These are phyloP conservation scores for Inga leiocalycina DNA, from an alignment of 306 rosid genomes.

Conservation along the genomic window DNA sequence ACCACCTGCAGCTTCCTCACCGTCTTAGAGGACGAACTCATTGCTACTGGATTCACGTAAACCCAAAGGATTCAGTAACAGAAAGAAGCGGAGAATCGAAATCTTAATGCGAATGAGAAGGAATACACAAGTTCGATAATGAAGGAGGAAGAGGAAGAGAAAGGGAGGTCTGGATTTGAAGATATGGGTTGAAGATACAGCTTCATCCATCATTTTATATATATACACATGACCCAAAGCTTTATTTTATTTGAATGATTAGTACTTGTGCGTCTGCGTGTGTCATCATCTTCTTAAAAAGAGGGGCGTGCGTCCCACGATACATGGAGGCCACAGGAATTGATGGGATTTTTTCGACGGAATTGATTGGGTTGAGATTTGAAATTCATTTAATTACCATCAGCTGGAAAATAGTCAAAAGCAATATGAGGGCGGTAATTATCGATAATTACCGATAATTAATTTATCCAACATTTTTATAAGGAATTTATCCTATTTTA, in stretches of 20 bases:
- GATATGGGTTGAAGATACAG: neutral
- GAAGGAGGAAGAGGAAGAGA: neutral
- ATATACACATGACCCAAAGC: neutral
- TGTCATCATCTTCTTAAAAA: neutral
- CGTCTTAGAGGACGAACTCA: conserved; percentile 60
- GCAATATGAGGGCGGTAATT: too few relatives aligned
- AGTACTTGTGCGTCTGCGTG: neutral
- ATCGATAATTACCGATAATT: too few relatives aligned
- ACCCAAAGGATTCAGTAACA: neutral
- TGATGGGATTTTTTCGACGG: neutral
- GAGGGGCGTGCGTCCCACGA: neutral
- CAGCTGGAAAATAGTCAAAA: neutral
- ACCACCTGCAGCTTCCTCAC: conserved; percentile 72
- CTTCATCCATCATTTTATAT: neutral
- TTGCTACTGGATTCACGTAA: conserved; percentile 6
- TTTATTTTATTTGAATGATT: neutral
- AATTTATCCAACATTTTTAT: too few relatives aligned
- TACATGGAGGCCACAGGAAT: neutral
- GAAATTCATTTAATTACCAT: neutral
- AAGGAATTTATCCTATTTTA: too few relatives aligned
- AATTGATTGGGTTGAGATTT: neutral
- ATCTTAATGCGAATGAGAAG: neutral
- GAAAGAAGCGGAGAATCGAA: neutral
- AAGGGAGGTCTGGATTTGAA: neutral
- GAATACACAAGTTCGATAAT: neutral